Evolutionary conservation across 192 early-diverging fungal genomes (phyloP).

Genomic region (Coemansia sp.): DNA sequence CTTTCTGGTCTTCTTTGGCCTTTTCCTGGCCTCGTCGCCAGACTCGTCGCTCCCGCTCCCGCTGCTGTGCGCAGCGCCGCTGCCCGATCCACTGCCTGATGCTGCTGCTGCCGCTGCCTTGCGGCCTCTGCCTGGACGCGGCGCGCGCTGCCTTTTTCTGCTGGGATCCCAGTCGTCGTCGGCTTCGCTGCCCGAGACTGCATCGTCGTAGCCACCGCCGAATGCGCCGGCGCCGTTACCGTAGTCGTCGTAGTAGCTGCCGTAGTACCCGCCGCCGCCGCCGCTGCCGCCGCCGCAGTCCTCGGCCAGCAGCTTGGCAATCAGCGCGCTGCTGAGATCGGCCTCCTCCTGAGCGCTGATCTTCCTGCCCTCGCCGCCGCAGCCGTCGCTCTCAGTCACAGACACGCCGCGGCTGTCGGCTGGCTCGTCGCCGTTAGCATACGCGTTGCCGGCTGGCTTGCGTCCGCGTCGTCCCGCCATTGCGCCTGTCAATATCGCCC

Average conservation of each 20-base stretch:
- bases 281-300: conserved; percentile 54
- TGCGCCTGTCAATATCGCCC: neutral
- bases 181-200: conserved; percentile 40
- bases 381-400: no score
- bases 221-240: conserved; percentile 42
- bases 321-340: conserved; percentile 74
- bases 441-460: conserved; percentile 1
- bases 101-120: neutral
- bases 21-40: conserved; percentile 3
- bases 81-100: neutral
- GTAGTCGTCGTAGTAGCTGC: conserved; percentile 58
- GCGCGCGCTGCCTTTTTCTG: conserved; percentile 32
- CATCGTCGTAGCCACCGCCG: conserved; percentile 50
- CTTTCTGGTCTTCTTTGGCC: conserved; percentile 15
- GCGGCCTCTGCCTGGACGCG: conserved; percentile 32
- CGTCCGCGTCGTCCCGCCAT: conserved; percentile 9
- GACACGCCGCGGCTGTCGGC: no score
- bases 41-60: conserved; percentile 11
- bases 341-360: conserved; percentile 73
- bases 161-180: conserved; percentile 50
- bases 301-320: conserved; percentile 73
- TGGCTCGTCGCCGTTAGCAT: neutral
- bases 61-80: conserved; percentile 6
- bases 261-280: conserved; percentile 52
- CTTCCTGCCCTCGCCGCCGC: conserved; percentile 5